phyloP scores from a whole-genome alignment of 2,329 filamentous ascomycete genomes.

The Fusarium anthophilum region DNA sequence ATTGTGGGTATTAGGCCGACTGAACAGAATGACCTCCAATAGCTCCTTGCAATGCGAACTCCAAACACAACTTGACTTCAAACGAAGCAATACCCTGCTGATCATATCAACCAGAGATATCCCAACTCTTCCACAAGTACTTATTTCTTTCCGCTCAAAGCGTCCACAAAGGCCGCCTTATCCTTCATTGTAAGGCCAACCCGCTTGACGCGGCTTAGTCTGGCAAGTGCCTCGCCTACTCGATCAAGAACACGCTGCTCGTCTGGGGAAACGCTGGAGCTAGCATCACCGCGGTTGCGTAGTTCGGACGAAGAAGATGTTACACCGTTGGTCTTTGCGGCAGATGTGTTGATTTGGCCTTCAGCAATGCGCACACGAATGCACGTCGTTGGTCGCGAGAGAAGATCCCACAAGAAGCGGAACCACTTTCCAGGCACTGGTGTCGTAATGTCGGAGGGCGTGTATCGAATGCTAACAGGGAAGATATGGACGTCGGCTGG shows the following conservation, averaged over 20 bases:
- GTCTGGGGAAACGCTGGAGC: slow-evolving; percentile 55
- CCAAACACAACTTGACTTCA: background rate
- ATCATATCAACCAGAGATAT: background rate
- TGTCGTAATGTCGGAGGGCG: slow-evolving; percentile 88
- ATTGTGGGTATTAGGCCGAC: slow-evolving; percentile 21
- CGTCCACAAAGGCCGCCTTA: slow-evolving; percentile 82
- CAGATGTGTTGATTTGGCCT: slow-evolving; percentile 65
- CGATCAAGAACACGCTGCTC: slow-evolving; percentile 79
- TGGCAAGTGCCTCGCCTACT: slow-evolving; percentile 86
- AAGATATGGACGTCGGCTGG: slow-evolving; percentile 80
- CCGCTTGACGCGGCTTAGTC: slow-evolving; percentile 86
- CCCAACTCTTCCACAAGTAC: background rate
- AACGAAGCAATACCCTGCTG: background rate
- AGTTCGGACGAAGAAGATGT: slow-evolving; percentile 44
- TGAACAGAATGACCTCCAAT: slow-evolving; percentile 24
- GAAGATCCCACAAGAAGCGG: slow-evolving; percentile 84
- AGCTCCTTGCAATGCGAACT: slow-evolving; percentile 41
- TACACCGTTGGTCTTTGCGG: slow-evolving; percentile 49
- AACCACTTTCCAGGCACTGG: slow-evolving; percentile 80
- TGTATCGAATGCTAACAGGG: slow-evolving; percentile 89
- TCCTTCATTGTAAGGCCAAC: slow-evolving; percentile 86
- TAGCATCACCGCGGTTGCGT: slow-evolving; percentile 40
- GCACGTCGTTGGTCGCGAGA: slow-evolving; percentile 85
- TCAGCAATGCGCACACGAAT: slow-evolving; percentile 93
- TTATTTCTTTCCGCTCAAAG: slow-evolving; percentile 60